phyloP scores from a whole-genome alignment of 768 basidiomycete genomes.

The Boletales sp. region DNA sequence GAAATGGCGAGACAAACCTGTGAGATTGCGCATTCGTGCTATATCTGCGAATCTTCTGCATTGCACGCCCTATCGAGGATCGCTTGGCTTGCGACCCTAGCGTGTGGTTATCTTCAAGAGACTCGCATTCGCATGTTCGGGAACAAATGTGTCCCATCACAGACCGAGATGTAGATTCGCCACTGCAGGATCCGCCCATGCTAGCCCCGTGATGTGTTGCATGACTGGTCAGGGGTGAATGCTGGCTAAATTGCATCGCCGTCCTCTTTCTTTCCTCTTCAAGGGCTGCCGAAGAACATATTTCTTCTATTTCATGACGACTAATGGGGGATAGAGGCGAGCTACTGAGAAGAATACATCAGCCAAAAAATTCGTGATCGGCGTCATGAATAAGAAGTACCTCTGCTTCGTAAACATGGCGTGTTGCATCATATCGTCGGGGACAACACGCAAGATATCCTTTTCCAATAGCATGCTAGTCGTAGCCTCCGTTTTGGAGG shows the following conservation, averaged over 20 bases:
- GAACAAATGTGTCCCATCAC: background rate
- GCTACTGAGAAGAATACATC: slow-evolving; percentile 3
- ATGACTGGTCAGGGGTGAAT: background rate
- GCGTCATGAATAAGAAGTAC: background rate
- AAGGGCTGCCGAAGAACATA: background rate
- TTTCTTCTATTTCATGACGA: slow-evolving; percentile 16
- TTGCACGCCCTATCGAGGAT: background rate
- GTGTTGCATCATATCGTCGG: background rate
- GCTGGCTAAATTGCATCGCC: background rate
- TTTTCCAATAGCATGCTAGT: slow-evolving; percentile 7
- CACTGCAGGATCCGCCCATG: background rate
- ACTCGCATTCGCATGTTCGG: background rate
- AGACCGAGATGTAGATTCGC: background rate
- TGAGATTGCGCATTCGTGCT: background rate
- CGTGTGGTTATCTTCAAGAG: background rate
- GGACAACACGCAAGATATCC: slow-evolving; percentile 20
- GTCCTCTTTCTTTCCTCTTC: background rate
- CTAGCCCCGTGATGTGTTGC: background rate
- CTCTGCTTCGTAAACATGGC: slow-evolving; percentile 1
- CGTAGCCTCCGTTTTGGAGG: background rate
- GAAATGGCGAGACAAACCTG: slow-evolving; percentile 6
- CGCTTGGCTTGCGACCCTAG: background rate
- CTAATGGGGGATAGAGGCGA: slow-evolving; percentile 19
- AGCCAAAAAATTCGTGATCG: background rate
- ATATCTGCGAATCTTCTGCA: background rate